phyloP scores from a whole-genome alignment of 768 basidiomycete genomes.

The Pleurotus tuoliensis region DNA sequence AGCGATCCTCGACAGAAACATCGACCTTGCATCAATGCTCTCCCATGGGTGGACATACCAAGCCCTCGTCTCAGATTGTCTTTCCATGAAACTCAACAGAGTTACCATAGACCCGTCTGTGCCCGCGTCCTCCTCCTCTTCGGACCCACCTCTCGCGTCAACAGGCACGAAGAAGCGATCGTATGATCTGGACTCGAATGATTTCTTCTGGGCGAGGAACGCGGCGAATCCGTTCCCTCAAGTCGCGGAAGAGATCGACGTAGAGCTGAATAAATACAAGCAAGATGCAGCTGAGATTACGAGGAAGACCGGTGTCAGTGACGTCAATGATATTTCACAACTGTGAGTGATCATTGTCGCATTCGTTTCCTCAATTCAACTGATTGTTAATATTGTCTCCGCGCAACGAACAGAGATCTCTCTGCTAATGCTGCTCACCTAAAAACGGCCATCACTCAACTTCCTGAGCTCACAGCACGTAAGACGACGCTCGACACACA shows the following conservation, averaged over 20 bases:
- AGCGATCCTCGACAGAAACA: slow-evolving; percentile 89
- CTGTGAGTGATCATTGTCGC: slow-evolving; percentile 49
- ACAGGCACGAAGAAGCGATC: slow-evolving; percentile 58
- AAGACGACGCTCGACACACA: slow-evolving; percentile 97
- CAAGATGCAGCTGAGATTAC: slow-evolving; percentile 97
- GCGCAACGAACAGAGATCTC: slow-evolving; percentile 56
- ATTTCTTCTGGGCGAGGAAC: slow-evolving; percentile 99
- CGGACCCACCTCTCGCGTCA: neutral
- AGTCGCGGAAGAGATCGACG: slow-evolving; percentile 95
- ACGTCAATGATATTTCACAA: slow-evolving; percentile 92
- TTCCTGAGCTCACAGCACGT: slow-evolving; percentile 94
- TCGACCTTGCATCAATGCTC: slow-evolving; percentile 90
- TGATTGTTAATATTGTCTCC: too few relatives aligned
- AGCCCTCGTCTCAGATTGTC: slow-evolving; percentile 94
- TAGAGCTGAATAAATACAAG: slow-evolving; percentile 89
- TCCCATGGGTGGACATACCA: slow-evolving; percentile 99
- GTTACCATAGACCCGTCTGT: slow-evolving; percentile 68
- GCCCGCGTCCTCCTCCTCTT: neutral
- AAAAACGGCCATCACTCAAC: slow-evolving; percentile 94
- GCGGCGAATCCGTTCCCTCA: slow-evolving; percentile 96
- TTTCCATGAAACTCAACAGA: slow-evolving; percentile 95
- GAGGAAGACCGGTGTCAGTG: slow-evolving; percentile 90
- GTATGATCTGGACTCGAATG: slow-evolving; percentile 96
- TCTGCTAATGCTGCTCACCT: slow-evolving; percentile 91
- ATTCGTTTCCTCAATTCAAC: too few relatives aligned